A percentile compares a stretch with the other conserved stretches of the same genome.
phyloP scores from a whole-genome alignment of 2,329 filamentous ascomycete genomes.

The Phaeosphaeria sp. region DNA sequence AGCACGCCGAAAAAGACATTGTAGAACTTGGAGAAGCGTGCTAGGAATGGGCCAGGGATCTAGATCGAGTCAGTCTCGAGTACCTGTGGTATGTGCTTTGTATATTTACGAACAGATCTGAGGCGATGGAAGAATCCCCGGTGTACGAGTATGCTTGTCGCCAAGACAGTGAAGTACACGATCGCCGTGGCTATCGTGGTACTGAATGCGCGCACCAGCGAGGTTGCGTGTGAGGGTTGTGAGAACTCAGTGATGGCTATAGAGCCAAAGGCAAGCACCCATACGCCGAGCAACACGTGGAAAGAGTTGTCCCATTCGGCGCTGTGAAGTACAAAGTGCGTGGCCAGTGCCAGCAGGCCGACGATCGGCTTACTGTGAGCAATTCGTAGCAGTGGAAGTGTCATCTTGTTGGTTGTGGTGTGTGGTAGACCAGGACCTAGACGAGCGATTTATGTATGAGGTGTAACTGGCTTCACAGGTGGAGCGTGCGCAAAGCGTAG shows the following conservation, averaged over 20 bases:
- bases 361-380: constrained; percentile 27
- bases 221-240: constrained; percentile 14
- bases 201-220: constrained; percentile 13
- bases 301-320: constrained; percentile 34
- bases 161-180: constrained; percentile 31
- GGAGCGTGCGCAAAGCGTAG: not conserved
- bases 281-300: constrained; percentile 20
- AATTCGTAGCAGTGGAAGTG: constrained; percentile 15
- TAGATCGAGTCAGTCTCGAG: not conserved
- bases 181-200: constrained; percentile 15
- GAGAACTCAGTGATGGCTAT: constrained; percentile 25
- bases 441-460: not conserved
- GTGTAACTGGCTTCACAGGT: not conserved
- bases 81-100: not conserved
- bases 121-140: constrained; percentile 51
- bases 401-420: constrained; percentile 4
- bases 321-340: constrained; percentile 29
- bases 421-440: not conserved
- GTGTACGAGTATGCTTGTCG: constrained; percentile 48
- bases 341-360: constrained; percentile 27
- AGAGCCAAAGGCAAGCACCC: constrained; percentile 22
- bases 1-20: constrained; percentile 33
- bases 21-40: constrained; percentile 49
- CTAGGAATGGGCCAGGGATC: constrained; percentile 49
- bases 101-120: constrained; percentile 24